Evolutionary conservation across 2,329 filamentous ascomycete species (phyloP), one percentile per base, ranked within the genome.

Genomic region (Fusarium graminum): DNA sequence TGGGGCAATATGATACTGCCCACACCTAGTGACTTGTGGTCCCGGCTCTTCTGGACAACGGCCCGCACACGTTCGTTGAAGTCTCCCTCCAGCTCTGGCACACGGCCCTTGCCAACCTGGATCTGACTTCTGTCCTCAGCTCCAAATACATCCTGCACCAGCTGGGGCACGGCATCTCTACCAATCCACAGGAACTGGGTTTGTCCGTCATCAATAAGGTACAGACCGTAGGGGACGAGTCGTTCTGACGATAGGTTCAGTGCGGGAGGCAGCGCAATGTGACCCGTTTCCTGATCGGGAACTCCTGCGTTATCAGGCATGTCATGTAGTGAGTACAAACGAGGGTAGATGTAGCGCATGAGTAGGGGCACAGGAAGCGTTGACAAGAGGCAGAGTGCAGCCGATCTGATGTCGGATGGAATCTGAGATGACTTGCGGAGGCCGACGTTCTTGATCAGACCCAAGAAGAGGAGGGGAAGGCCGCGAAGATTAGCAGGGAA

Each of bases 141-240:
- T 25, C 93, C 94, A 76, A 99, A 99, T 7, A 98, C 94, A 73
- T 99, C 95, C 51, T 86, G 80, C 39, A 98, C 83, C 30, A 99
- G 85, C 75, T 97, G 93, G 2, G 93, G 93, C 28, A 99, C 93
- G 2, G 94, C 91, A 70, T 99, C 94, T 34, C 94, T 89, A 14
- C 95, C 95, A 19, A 98, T 86, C 95, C 95, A 99, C 45, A 99
- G 81, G 85, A 99, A 99, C 77, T 99, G 95, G 7, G 93, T 97
- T 79, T 97, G 94, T 4, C 94, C 94, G 74, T 99, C 95, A 73
- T 99, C 95, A 72, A 99, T 95, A 58, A 99, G 86, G 79, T 99
- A 99, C 17, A 99, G 82, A 28, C 95, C 95, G 75, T 96, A 97
- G 1, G 93, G 87, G 5, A 93, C 92, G 47, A 99, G 86, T 44